Conservation (phyloP, 2,329 filamentous ascomycete genomes). For the Colletotrichum tanaceti region DNA sequence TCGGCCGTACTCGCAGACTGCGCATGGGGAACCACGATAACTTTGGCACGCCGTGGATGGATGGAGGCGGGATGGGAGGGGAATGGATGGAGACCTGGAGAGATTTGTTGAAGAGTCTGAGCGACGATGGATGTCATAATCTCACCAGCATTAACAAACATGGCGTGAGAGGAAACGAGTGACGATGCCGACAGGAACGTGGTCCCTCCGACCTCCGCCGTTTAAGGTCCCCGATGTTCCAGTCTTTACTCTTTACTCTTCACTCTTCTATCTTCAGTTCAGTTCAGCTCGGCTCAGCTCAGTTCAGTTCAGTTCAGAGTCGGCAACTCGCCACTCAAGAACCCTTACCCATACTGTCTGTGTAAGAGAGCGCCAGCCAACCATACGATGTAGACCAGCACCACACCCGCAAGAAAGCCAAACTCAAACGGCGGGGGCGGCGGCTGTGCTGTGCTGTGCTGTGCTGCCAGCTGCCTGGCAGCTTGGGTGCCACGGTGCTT, state of each 20-base stretch:
- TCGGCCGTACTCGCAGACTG: conserved; percentile 23
- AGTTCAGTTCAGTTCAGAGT: neutral
- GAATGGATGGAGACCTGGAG: neutral
- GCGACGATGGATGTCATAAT: conserved; percentile 17
- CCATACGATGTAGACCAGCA: too few species aligned
- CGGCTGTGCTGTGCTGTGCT: conserved; percentile 25
- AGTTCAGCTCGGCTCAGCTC: too few species aligned
- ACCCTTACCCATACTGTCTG: neutral
- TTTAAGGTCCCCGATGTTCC: neutral
- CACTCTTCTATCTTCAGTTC: too few species aligned
- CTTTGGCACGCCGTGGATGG: neutral
- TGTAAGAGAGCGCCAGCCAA: neutral
- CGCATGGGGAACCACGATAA: conserved; percentile 17
- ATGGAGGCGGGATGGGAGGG: too few species aligned
- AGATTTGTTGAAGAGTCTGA: neutral
- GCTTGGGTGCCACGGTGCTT: too few species aligned
- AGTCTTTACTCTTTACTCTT: too few species aligned
- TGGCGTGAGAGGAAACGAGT: too few species aligned
- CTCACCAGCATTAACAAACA: conserved; percentile 1
- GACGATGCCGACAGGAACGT: conserved; percentile 11
- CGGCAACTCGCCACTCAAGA: conserved; percentile 15
- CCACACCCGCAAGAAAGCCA: neutral
- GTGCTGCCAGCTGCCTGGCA: too few species aligned
- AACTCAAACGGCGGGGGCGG: conserved; percentile 17
- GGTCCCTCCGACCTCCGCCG: conserved; percentile 20